phyloP scores from a whole-genome alignment of 257 asterid species.

The Ophiorrhiza pumila region DNA sequence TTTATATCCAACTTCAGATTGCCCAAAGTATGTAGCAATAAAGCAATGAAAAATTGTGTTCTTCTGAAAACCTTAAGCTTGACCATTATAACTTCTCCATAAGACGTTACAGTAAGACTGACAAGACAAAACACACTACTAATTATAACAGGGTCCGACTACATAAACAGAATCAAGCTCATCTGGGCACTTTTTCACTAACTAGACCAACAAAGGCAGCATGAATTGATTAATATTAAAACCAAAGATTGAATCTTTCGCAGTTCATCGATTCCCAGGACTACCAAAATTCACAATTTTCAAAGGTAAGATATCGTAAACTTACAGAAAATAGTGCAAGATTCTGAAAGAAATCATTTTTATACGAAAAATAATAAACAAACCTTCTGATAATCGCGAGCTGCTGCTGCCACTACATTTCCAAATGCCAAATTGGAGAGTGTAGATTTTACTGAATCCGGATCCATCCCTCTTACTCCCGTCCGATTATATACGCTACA shows the following conservation, averaged over 20 bases:
- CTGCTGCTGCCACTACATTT: constrained; percentile 98
- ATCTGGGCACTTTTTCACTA: neutral
- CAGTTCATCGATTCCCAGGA: neutral
- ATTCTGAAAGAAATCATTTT: neutral
- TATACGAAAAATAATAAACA: neutral
- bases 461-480: constrained; percentile 52
- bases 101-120: neutral
- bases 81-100: neutral
- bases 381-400: constrained; percentile 98
- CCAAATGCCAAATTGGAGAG: constrained; percentile 83
- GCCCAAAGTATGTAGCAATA: neutral
- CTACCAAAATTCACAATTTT: neutral
- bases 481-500: neutral
- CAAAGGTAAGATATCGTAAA: neutral
- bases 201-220: too few species aligned
- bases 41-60: neutral
- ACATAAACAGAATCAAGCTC: neutral
- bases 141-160: neutral
- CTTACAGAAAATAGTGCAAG: neutral
- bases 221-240: neutral
- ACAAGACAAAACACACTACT: neutral
- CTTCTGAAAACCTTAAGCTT: neutral
- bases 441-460: constrained; percentile 84
- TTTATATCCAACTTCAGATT: neutral
- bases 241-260: constrained; percentile 5